Percentiles rank a stretch among this genome's conserved stretches.
Evolutionary conservation across 305 asterid genomes (phyloP).

Genomic region (Fraxinus floribunda): DNA sequence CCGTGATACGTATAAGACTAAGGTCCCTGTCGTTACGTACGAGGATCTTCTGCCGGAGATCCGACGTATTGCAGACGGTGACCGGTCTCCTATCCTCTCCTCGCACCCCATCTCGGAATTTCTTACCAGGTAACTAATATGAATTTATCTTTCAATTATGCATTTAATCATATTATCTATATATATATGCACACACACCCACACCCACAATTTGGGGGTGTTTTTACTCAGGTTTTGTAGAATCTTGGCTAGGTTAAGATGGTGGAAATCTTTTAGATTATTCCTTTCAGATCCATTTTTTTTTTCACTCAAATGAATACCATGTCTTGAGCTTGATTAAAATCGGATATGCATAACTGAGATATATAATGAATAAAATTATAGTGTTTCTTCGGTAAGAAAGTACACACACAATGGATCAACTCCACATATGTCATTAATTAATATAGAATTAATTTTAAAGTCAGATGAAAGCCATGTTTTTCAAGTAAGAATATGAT

Average conservation of each 20-base stretch:
- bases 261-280: neutral
- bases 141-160: neutral
- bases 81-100: constrained; percentile 8
- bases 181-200: neutral
- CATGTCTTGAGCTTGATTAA: neutral
- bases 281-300: no score
- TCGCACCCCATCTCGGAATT: constrained; percentile 17
- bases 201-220: neutral
- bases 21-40: neutral
- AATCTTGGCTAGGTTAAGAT: neutral
- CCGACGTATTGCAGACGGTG: constrained; percentile 16
- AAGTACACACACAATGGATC: neutral
- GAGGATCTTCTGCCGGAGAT: constrained; percentile 16
- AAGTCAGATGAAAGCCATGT: neutral
- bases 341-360: neutral
- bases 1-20: constrained; percentile 1
- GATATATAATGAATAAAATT: neutral
- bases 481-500: neutral
- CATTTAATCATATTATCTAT: neutral
- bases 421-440: neutral
- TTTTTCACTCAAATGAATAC: no score
- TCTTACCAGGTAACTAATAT: constrained; percentile 10
- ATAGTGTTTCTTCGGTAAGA: neutral
- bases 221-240: neutral
- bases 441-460: neutral